A percentile compares a stretch with the other conserved stretches of the same genome.
Conservation (phyloP, 345 rosid species). For the Arabidopsis arenosa region DNA sequence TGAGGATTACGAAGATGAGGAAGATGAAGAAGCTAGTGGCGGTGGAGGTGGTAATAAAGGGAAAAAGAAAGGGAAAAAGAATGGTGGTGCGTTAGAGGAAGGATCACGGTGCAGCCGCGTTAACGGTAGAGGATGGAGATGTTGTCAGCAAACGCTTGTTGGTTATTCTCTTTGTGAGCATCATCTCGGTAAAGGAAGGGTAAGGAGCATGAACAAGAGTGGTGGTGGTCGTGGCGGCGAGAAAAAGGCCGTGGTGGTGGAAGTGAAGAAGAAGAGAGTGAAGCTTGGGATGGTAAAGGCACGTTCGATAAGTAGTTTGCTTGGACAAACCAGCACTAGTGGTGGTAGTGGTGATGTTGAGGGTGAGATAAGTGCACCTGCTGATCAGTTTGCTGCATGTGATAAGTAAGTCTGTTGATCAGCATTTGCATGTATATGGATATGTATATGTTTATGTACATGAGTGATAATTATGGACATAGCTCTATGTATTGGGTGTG, state of each 20-base stretch:
- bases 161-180: slow-evolving; percentile 97
- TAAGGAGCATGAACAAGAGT: slow-evolving; percentile 64
- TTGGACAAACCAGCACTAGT: slow-evolving; percentile 56
- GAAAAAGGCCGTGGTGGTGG: slow-evolving; percentile 30
- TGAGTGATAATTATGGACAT: slow-evolving; percentile 31
- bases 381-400: slow-evolving; percentile 37
- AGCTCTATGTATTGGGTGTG: slow-evolving; percentile 31
- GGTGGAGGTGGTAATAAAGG: slow-evolving; percentile 43
- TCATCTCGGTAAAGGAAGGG: slow-evolving; percentile 94
- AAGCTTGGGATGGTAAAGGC: slow-evolving; percentile 95
- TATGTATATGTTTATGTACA: slow-evolving; percentile 30
- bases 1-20: slow-evolving; percentile 42
- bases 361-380: slow-evolving; percentile 44
- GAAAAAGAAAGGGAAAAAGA: slow-evolving; percentile 57
- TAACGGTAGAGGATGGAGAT: slow-evolving; percentile 98
- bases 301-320: slow-evolving; percentile 89
- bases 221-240: slow-evolving; percentile 35
- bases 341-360: slow-evolving; percentile 20
- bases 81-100: slow-evolving; percentile 64
- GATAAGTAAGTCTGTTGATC: slow-evolving; percentile 41
- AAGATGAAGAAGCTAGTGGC: slow-evolving; percentile 29
- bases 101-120: slow-evolving; percentile 96
- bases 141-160: slow-evolving; percentile 87
- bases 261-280: slow-evolving; percentile 59
- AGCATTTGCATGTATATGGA: slow-evolving; percentile 14